Base-by-base conservation (phyloP, 208 protist species). In the Acanthamoeba sp. region DNA sequence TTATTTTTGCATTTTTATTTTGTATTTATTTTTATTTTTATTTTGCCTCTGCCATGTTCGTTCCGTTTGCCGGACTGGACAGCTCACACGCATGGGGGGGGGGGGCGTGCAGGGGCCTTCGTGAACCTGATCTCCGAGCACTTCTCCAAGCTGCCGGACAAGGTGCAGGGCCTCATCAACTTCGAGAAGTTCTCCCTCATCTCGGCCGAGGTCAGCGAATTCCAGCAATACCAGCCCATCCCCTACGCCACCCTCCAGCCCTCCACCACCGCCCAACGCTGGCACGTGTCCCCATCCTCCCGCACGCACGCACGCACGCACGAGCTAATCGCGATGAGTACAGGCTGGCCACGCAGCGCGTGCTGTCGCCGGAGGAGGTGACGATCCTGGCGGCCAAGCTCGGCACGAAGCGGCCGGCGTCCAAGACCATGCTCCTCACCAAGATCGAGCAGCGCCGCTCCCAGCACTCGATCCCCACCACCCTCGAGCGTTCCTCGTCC, bases 151-250 rank as follows among this genome's bases (percentile, higher is more conserved):
- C 80, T 88, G 40, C 36, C 36, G 29, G 80, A 88, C 50, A 88
- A 88, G 40, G 45, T 57, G 36, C n/a, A 57, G 32, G 36, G 45
- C 27, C 50, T 88, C 14, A 88, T 88, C n/a, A 88, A 88, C 80
- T 88, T 88, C 45, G 80, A 88, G 36, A 88, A 88, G 50, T 59
- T 34, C n/a, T 36, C 80, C 36, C 80, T 88, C 36, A 88, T 88
- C 16, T 45, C 80, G 27, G 80, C 40, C 50, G 45, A 45, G 16
- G 40, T 59, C n/a, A 88, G 69, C 38, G 38, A 38, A 34, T 80
- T 80, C 69, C 32, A 80, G 32, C 69, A 38, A 45, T 80, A 80
- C 52, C 52, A 59, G 52, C 52, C 52, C 52, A 59, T 59, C 52
- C 52, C 52, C 52, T 59, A 59, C 52, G 22, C 52, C 14, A 24